phyloP scores from a whole-genome alignment of 176 grass and related monocot species.

The Thinopyrum elongatum region DNA sequence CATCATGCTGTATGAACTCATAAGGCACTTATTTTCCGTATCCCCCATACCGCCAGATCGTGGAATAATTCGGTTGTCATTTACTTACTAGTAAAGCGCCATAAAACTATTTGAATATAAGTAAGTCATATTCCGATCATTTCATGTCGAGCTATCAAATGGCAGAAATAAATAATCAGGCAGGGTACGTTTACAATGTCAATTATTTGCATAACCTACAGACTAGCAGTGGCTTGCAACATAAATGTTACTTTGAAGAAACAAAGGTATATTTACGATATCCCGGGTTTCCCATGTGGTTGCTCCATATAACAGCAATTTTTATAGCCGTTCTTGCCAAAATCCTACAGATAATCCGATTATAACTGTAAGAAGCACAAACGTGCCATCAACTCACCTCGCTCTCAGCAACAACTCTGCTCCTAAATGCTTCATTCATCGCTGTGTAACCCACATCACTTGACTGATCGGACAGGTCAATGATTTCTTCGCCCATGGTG shows the following conservation, averaged over 20 bases:
- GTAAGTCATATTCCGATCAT: neutral
- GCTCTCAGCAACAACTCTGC: neutral
- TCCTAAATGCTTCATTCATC: neutral
- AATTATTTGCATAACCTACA: neutral
- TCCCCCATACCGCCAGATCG: neutral
- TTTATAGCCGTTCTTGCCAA: neutral
- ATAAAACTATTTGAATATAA: neutral
- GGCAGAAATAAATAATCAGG: neutral
- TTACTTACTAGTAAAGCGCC: neutral
- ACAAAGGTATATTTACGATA: neutral
- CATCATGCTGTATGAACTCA: neutral
- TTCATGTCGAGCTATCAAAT: neutral
- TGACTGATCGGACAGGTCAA: neutral
- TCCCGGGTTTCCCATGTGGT: neutral
- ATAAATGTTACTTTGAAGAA: neutral
- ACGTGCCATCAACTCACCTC: constrained; percentile 19
- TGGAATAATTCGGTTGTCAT: neutral
- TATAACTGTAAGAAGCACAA: neutral
- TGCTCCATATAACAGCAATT: neutral
- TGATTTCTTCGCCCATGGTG: neutral
- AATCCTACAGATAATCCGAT: neutral
- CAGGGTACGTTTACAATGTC: neutral
- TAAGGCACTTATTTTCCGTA: neutral
- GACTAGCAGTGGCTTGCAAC: neutral
- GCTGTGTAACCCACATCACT: neutral